These are phyloP conservation scores for Aspergillus pseudotamarii DNA, from an alignment of 2,329 filamentous ascomycete species.

Conservation along the genomic window DNA sequence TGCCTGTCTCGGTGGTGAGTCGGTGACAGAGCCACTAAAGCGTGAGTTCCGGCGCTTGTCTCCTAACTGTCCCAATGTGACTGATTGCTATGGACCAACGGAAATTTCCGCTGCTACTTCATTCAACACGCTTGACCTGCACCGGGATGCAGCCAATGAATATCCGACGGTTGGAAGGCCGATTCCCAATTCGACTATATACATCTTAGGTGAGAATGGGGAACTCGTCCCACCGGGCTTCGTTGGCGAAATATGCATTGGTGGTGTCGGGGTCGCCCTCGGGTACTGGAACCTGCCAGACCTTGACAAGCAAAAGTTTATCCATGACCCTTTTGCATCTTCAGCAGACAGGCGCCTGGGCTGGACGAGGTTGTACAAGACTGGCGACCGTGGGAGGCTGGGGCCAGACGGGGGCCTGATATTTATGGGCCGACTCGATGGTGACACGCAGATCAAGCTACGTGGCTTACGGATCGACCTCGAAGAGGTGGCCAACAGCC, in stretches of 20 bases:
- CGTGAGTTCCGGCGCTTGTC: background rate
- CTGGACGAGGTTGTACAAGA: constrained; percentile 25
- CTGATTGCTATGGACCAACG: constrained; percentile 20
- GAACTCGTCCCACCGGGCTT: constrained; percentile 43
- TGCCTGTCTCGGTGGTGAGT: constrained; percentile 25
- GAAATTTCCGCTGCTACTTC: constrained; percentile 21
- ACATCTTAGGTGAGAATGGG: constrained; percentile 39
- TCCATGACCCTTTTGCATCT: constrained; percentile 10
- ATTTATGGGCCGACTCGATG: constrained; percentile 23
- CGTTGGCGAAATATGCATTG: constrained; percentile 49
- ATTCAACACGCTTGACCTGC: background rate
- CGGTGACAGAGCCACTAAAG: constrained; percentile 2
- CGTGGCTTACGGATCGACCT: constrained; percentile 45
- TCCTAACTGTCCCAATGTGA: background rate
- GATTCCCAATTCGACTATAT: constrained; percentile 42
- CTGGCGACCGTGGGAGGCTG: constrained; percentile 27
- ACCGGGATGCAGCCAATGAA: background rate
- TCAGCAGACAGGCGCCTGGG: background rate
- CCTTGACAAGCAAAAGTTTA: constrained; percentile 13
- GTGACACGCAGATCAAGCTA: constrained; percentile 24
- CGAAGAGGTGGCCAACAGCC: constrained; percentile 42
- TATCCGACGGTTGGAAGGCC: constrained; percentile 8
- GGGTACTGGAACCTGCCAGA: constrained; percentile 23
- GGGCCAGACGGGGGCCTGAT: constrained; percentile 23
- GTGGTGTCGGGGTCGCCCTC: constrained; percentile 27